Base-by-base conservation (phyloP, 768 basidiomycete species). In the Leccinellum luteum region DNA sequence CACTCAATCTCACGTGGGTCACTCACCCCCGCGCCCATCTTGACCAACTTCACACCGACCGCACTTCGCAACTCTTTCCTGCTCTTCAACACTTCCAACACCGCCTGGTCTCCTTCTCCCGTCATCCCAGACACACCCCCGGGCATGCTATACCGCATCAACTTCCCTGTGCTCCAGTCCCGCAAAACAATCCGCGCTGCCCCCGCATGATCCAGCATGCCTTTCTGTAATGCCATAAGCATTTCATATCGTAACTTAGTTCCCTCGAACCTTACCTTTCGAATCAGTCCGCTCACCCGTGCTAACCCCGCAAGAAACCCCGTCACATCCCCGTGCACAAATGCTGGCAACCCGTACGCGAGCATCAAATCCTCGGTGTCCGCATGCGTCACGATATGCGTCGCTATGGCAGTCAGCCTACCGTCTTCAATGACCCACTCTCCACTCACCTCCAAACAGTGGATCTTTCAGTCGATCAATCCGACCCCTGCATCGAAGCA, bases 401-500 rank as follows among this genome's bases (percentile, higher is more conserved):
- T 72, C 55, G 90, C 92, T 90, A 60, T 21, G 44, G 52, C 49
- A 50, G 57, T 65, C 52, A 67, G 62, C 57, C 45, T 55, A 44
- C 55, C 35, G 47, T 41, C 25, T 51, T 41, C 38, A 50, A 7
- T 43, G 53, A 34, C n/a, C 12, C 41, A n/a, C 5, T 31, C 28
- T 48, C 44, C 52, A 74, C 89, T 55, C 69, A 90, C 91, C 80
- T 52, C 86, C 81, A 31, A 81, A 82, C 32, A 83, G 62, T 49
- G 91, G 86, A 66, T 94, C 91, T 70, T 94, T 94, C 56, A 95
- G 75, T 54, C 86, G 81, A 69, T 95, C 94, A 45, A 96, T 85
- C 61, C 89, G 80, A 13, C 94, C 94, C 61, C 86, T 81, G 67
- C 82, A 87, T 49, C 93, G 81, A 61, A 90, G 68, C n/a, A 96